A percentile compares a stretch with the other conserved stretches of the same genome.
Evolutionary conservation across 345 rosid species (phyloP).

Genomic region (Sonneratia alba): DNA sequence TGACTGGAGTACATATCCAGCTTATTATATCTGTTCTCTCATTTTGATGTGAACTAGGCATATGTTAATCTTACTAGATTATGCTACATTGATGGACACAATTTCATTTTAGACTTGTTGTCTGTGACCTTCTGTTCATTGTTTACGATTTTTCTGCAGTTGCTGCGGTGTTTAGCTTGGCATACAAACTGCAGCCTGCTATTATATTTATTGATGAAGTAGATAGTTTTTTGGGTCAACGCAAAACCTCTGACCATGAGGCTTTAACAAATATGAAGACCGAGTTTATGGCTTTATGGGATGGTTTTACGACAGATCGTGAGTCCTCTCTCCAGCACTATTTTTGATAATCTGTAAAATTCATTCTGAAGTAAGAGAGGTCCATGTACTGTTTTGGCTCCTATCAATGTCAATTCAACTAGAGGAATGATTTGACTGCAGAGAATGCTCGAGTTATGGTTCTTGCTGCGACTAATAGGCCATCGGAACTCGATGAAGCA

Average conservation of each 20-base stretch:
- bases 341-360: not conserved
- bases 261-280: slow-evolving; percentile 94
- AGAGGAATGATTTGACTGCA: slow-evolving; percentile 8
- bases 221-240: slow-evolving; percentile 93
- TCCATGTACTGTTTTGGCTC: not conserved
- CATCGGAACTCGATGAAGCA: slow-evolving; percentile 97
- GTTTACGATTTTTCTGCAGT: slow-evolving; percentile 35
- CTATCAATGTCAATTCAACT: not conserved
- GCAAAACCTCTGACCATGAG: slow-evolving; percentile 76
- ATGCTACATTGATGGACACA: not conserved
- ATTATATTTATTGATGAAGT: slow-evolving; percentile 94
- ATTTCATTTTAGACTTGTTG: not conserved
- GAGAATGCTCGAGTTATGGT: slow-evolving; percentile 96
- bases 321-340: slow-evolving; percentile 26
- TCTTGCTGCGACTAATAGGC: slow-evolving; percentile 95
- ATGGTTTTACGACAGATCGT: slow-evolving; percentile 97
- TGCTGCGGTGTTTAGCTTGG: slow-evolving; percentile 92
- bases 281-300: slow-evolving; percentile 99
- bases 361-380: not conserved
- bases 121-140: too few relatives aligned
- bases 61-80: not conserved
- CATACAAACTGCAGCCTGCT: slow-evolving; percentile 90
- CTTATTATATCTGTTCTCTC: not conserved
- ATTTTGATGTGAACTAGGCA: not conserved
- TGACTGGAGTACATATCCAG: not conserved